A percentile compares a stretch with the other conserved stretches of the same genome.
Conservation (phyloP, 306 rosid genomes). For the Medicago arabica region DNA sequence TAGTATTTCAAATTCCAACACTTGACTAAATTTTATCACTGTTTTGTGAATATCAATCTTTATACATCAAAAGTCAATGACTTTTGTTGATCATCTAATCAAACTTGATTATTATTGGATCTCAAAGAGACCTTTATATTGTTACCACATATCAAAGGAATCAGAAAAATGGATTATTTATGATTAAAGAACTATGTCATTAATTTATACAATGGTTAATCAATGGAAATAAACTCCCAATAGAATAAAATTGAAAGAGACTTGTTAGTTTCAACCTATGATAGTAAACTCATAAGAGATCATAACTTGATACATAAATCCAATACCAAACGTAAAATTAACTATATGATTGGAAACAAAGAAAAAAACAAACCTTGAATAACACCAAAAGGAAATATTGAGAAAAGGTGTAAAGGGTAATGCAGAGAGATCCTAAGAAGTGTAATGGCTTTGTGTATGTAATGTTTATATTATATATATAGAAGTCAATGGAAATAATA, state of each 20-base stretch:
- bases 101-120: constrained; percentile 6
- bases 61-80: constrained; percentile 3
- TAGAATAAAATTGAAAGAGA: not conserved
- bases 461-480: constrained; percentile 32
- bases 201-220: not conserved
- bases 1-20: not conserved
- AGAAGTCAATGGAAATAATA: constrained; percentile 10
- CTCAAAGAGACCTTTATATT: too few relatives aligned
- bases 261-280: not conserved
- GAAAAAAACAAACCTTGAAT: constrained; percentile 43
- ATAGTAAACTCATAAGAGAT: constrained; percentile 31
- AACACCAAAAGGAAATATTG: not conserved
- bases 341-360: constrained; percentile 25
- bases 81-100: constrained; percentile 22
- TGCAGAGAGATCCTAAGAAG: constrained; percentile 20
- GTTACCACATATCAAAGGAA: not conserved
- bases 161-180: not conserved
- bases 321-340: constrained; percentile 1
- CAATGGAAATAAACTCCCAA: not conserved
- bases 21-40: constrained; percentile 10
- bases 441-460: constrained; percentile 9
- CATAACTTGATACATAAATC: constrained; percentile 32
- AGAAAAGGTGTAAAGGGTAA: constrained; percentile 10
- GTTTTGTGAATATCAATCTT: not conserved
- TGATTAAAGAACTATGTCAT: constrained; percentile 17